Conservation (phyloP, 345 rosid genomes). For the Iberis pinnata region DNA sequence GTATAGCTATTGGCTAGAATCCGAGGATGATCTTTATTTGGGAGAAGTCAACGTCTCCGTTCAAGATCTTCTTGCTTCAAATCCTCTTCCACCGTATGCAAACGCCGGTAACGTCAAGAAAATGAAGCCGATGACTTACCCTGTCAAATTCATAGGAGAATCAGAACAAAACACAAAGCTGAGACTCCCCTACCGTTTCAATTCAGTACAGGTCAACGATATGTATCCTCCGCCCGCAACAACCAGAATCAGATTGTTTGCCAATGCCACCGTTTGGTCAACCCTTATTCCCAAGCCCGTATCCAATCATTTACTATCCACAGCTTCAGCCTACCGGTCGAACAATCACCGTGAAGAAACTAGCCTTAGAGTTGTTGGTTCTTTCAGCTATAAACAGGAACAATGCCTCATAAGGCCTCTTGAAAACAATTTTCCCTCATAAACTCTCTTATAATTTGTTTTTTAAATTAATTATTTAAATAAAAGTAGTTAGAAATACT, state of each 20-base stretch:
- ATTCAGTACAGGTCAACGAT: constrained; percentile 4
- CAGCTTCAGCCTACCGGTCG: not conserved
- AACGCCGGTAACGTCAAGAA: constrained; percentile 19
- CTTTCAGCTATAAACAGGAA: too few species aligned
- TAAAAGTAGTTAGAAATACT: too few species aligned
- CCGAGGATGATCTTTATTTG: constrained; percentile 38
- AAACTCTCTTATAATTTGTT: too few species aligned
- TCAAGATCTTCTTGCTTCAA: constrained; percentile 43
- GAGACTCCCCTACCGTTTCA: constrained; percentile 47
- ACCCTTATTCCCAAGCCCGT: not conserved
- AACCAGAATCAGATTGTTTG: too few species aligned
- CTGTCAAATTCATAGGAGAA: constrained; percentile 30
- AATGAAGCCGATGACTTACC: constrained; percentile 35
- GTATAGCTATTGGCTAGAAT: constrained; percentile 45
- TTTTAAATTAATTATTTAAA: too few species aligned
- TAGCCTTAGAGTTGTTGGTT: constrained; percentile 44
- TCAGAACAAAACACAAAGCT: constrained; percentile 53
- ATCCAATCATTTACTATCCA: not conserved
- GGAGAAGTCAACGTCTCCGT: constrained; percentile 62
- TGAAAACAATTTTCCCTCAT: too few species aligned
- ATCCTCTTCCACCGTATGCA: constrained; percentile 8
- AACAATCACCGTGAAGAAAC: constrained; percentile 25
- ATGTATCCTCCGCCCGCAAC: constrained; percentile 6
- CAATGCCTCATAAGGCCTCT: too few species aligned
- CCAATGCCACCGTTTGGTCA: too few species aligned